phyloP scores from a whole-genome alignment of 768 basidiomycete genomes.

The Tricholoma bakamatsutake region DNA sequence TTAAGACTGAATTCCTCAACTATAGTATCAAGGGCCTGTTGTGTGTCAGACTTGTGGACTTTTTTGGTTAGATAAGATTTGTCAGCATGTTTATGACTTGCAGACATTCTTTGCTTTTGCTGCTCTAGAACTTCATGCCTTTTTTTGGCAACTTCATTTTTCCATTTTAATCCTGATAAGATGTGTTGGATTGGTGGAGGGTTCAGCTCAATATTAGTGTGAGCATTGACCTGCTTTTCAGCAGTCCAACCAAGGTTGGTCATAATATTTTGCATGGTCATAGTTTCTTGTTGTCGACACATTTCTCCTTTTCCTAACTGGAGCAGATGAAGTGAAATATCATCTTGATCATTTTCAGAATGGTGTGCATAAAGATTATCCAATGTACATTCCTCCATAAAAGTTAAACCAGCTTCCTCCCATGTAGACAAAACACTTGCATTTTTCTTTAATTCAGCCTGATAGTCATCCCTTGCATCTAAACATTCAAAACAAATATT shows the following conservation, averaged over 20 bases:
- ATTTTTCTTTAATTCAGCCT: slow-evolving; percentile 5
- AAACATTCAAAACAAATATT: slow-evolving; percentile 21
- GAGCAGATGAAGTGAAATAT: not conserved
- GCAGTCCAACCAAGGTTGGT: not conserved
- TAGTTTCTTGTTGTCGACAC: no score
- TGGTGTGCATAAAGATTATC: not conserved
- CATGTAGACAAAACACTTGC: slow-evolving; percentile 1
- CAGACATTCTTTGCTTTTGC: not conserved
- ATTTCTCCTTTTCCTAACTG: not conserved
- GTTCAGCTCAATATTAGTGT: no score
- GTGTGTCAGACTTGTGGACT: no score
- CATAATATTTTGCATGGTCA: not conserved
- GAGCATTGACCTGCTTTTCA: not conserved
- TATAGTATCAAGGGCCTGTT: not conserved
- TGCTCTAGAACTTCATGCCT: not conserved
- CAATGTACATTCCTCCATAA: not conserved
- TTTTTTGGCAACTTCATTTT: no score
- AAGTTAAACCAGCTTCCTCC: not conserved
- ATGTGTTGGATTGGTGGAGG: no score
- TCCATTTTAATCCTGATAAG: no score
- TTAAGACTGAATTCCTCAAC: slow-evolving; percentile 3
- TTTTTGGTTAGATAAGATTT: no score
- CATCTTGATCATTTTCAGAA: not conserved
- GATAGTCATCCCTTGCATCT: slow-evolving; percentile 24
- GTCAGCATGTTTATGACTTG: slow-evolving; percentile 20